Evolutionary conservation across 106 monocot genomes (phyloP), one percentile per base, ranked within the genome.

Genomic region (Dendrobium catenatum): DNA sequence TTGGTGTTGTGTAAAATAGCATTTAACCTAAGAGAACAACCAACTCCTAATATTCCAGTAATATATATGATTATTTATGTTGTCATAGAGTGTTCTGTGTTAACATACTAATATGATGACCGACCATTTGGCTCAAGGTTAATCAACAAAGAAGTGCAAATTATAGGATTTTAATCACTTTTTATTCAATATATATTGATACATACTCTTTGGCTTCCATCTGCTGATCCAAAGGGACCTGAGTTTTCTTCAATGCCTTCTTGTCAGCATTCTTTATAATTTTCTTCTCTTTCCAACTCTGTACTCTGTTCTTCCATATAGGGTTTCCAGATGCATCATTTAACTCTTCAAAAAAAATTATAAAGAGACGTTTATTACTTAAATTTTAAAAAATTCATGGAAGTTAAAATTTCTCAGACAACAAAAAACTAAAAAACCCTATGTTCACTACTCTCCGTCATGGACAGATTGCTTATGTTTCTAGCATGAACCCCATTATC

Each of bases 211-310:
- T 85, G 11, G 88, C 88, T 83, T 92, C 94, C 82, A 96, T 92
- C 58, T 90, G 87, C 79, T 94, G 94, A 67, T 91, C 91, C 17
- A 81, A 37, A 68, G 96, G 96, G 79, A 85, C 82, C 74, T 90
- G 80, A 75, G 80, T 64, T 78, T 81, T 73, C 86, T 88, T 88
- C 56, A 22, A 77, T 64, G 9, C 40, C 59, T 96, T 94, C 80
- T 88, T 92, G 58, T 67, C 42, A 68, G 33, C 55, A 33, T 86
- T 94, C 84, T 90, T 94, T 49, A 83, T 87, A 15, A 87, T 90
- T 72, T 94, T 96, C 83, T 92, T 96, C 68, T 92, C 96, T 81
- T 86, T 96, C 96, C 96, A 96, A 80, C 96, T 92, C 80, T 92
- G 89, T 46, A 96, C 94, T 92, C 96, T 87, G 76, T 90, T 90